A percentile compares a stretch with the other conserved stretches of the same genome.
phyloP scores from a whole-genome alignment of 805 yeast species.

The Sugiyamaella floridensis region DNA sequence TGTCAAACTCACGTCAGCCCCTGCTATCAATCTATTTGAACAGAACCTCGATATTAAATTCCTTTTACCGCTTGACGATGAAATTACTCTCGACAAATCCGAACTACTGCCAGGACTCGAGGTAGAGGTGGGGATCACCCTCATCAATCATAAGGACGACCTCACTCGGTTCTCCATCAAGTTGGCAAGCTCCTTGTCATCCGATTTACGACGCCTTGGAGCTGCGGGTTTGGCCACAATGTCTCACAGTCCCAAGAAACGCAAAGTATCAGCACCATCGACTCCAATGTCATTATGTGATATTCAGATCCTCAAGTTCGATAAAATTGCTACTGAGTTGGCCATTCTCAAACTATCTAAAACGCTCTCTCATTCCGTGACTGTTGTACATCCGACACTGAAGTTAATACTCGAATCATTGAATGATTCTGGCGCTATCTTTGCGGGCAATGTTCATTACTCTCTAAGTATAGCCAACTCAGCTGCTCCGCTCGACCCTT shows the following conservation, averaged over 20 bases:
- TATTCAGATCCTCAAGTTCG: constrained; percentile 5
- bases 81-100: too few relatives aligned
- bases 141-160: not conserved
- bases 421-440: not conserved
- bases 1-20: not conserved
- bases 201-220: not conserved
- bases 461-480: constrained; percentile 8
- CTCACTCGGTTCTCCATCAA: not conserved
- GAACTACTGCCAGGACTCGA: not conserved
- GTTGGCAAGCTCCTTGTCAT: not conserved
- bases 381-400: not conserved
- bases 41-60: not conserved
- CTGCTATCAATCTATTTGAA: not conserved
- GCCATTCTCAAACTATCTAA: not conserved
- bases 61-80: not conserved
- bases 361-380: not conserved
- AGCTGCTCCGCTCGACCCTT: constrained; percentile 4
- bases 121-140: not conserved
- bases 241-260: not conserved
- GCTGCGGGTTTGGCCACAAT: not conserved
- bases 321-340: not conserved
- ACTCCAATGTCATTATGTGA: not conserved
- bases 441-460: constrained; percentile 8
- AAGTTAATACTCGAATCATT: not conserved
- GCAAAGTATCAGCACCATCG: not conserved